Percentiles rank a stretch among this genome's conserved stretches.
Evolutionary conservation across 1,284 basidiomycete species (phyloP).

Genomic region (Taiwanofungus camphoratus): DNA sequence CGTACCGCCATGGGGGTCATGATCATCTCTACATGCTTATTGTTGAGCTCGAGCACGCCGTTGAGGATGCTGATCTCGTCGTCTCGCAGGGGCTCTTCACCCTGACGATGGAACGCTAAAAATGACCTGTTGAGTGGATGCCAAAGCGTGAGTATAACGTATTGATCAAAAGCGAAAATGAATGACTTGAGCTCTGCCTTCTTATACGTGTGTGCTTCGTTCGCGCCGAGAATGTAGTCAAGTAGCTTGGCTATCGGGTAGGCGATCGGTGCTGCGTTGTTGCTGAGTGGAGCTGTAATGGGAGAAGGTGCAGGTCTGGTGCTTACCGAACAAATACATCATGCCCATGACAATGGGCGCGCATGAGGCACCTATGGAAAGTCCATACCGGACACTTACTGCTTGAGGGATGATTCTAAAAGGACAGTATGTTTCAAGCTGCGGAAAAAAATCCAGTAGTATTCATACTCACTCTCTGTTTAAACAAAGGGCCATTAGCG

Average conservation of each 20-base stretch:
- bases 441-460: background rate
- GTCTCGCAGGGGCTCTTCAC: conserved; percentile 83
- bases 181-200: conserved; percentile 78
- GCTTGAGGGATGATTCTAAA: conserved; percentile 85
- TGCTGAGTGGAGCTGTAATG: background rate
- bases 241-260: conserved; percentile 87
- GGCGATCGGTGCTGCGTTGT: conserved; percentile 65
- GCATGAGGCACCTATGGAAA: conserved; percentile 84
- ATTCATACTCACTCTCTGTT: conserved; percentile 40
- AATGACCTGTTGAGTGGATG: conserved; percentile 47
- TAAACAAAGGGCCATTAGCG: background rate
- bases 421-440: too few species aligned
- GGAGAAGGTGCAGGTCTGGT: background rate
- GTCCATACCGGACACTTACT: conserved; percentile 84
- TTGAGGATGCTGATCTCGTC: conserved; percentile 88
- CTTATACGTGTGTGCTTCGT: conserved; percentile 78
- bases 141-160: background rate
- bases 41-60: conserved; percentile 81
- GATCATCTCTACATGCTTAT: conserved; percentile 77
- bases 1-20: conserved; percentile 82
- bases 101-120: conserved; percentile 84
- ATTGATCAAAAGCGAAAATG: background rate
- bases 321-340: conserved; percentile 75
- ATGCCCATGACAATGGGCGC: conserved; percentile 75
- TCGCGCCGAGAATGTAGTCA: conserved; percentile 70